Evolutionary conservation across 257 asterid genomes (phyloP).

Genomic region (Misopates orontium): DNA sequence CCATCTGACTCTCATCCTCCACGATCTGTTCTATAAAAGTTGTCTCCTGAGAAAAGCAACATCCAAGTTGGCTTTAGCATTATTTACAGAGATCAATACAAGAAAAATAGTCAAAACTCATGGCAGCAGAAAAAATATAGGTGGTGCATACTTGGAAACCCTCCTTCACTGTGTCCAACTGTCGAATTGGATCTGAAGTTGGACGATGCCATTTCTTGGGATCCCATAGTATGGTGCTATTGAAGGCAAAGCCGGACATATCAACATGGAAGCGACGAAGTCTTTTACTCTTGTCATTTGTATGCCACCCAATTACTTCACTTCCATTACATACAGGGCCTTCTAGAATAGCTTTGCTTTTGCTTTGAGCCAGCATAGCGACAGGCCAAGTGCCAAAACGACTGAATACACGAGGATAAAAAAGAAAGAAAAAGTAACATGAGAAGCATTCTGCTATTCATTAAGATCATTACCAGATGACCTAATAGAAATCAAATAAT

Average conservation of each 20-base stretch:
- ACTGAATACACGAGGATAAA: conserved; percentile 40
- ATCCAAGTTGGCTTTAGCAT: conserved; percentile 20
- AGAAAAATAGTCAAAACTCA: neutral
- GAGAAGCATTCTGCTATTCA: conserved; percentile 21
- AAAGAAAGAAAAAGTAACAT: conserved; percentile 15
- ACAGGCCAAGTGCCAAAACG: conserved; percentile 99
- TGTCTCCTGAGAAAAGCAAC: conserved; percentile 64
- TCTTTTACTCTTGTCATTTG: conserved; percentile 87
- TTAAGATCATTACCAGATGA: conserved; percentile 3
- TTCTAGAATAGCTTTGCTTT: conserved; percentile 74
- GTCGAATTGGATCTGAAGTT: conserved; percentile 69
- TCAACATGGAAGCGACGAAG: conserved; percentile 92
- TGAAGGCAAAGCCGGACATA: conserved; percentile 99
- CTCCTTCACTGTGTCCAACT: conserved; percentile 82
- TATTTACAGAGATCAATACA: neutral
- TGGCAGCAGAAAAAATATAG: no score
- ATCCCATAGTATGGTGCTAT: conserved; percentile 93
- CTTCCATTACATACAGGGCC: conserved; percentile 96
- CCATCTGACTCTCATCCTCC: conserved; percentile 97
- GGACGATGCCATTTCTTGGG: conserved; percentile 81
- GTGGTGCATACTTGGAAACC: conserved; percentile 71
- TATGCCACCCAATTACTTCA: conserved; percentile 95
- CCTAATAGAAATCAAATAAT: neutral
- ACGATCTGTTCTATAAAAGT: conserved; percentile 88
- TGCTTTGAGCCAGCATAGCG: conserved; percentile 84